Evolutionary conservation across 2,329 filamentous ascomycete species (phyloP).

Genomic region (Alternaria triticina): DNA sequence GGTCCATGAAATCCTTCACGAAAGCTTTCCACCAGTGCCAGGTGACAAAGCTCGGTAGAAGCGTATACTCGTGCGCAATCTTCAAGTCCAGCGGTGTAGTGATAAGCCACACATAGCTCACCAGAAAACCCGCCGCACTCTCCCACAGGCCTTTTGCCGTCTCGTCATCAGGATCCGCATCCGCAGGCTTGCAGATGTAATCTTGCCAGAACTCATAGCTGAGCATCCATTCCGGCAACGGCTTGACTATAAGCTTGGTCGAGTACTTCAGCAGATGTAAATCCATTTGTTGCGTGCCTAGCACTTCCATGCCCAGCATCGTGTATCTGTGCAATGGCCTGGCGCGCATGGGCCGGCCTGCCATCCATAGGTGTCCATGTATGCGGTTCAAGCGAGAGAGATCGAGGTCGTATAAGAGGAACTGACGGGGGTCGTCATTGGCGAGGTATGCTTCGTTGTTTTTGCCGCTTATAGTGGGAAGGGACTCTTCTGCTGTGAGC

Average conservation of each 20-base stretch:
- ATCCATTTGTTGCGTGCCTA: constrained; percentile 46
- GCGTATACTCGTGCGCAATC: constrained; percentile 36
- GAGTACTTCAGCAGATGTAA: constrained; percentile 45
- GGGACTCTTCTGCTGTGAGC: constrained; percentile 35
- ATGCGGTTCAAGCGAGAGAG: constrained; percentile 42
- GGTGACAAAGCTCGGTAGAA: constrained; percentile 38
- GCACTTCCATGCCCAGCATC: constrained; percentile 41
- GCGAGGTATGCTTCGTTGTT: constrained; percentile 27
- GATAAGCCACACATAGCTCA: constrained; percentile 47
- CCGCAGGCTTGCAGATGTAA: constrained; percentile 21
- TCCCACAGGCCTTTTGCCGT: background rate
- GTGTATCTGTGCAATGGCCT: constrained; percentile 45
- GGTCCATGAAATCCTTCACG: constrained; percentile 29
- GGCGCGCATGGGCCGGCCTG: constrained; percentile 45
- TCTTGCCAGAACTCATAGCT: constrained; percentile 39
- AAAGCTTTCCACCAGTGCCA: constrained; percentile 47
- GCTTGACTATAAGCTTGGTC: constrained; percentile 40
- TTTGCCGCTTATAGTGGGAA: constrained; percentile 41
- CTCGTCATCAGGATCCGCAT: constrained; percentile 23
- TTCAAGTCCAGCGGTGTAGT: constrained; percentile 42
- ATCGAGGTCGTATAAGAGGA: constrained; percentile 39
- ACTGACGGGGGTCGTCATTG: constrained; percentile 32
- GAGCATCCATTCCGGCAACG: constrained; percentile 43
- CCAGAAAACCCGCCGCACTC: constrained; percentile 39
- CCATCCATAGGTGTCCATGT: constrained; percentile 46